A percentile compares a stretch with the other conserved stretches of the same genome.
Conservation (phyloP, 768 basidiomycete genomes). For the Phylloporus arenicola region DNA sequence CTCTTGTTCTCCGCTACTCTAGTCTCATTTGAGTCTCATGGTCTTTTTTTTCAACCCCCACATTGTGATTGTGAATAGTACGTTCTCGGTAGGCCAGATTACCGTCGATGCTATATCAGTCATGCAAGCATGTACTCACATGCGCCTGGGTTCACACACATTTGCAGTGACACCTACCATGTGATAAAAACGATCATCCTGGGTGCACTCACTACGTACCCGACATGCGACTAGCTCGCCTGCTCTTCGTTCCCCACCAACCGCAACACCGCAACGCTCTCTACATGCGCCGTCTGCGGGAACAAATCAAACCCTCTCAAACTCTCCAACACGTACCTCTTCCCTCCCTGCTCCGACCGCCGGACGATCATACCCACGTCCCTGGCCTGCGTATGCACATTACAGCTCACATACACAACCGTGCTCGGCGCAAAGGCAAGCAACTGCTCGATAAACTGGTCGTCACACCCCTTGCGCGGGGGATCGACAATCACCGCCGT, state of each 20-base stretch:
- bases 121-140: too few relatives aligned
- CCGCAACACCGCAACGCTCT: conserved; percentile 68
- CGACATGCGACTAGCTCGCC: too few relatives aligned
- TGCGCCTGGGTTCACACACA: too few relatives aligned
- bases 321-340: conserved; percentile 73
- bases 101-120: too few relatives aligned
- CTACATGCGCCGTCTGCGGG: conserved; percentile 94
- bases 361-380: conserved; percentile 71
- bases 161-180: too few relatives aligned
- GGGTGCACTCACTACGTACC: too few relatives aligned
- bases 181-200: too few relatives aligned
- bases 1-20: too few relatives aligned
- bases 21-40: too few relatives aligned
- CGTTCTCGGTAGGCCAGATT: too few relatives aligned
- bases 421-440: conserved; percentile 59
- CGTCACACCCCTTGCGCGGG: conserved; percentile 92
- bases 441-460: conserved; percentile 70
- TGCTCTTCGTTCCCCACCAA: conserved; percentile 17
- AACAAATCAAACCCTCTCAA: conserved; percentile 90
- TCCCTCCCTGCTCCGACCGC: conserved; percentile 37
- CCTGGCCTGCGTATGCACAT: conserved; percentile 89
- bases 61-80: too few relatives aligned
- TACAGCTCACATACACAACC: conserved; percentile 91
- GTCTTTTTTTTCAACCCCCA: too few relatives aligned
- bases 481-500: conserved; percentile 85